Evolutionary conservation across 768 basidiomycete genomes (phyloP), one percentile per base, ranked within the genome.

Genomic region (Phanerodontia chrysosporium): DNA sequence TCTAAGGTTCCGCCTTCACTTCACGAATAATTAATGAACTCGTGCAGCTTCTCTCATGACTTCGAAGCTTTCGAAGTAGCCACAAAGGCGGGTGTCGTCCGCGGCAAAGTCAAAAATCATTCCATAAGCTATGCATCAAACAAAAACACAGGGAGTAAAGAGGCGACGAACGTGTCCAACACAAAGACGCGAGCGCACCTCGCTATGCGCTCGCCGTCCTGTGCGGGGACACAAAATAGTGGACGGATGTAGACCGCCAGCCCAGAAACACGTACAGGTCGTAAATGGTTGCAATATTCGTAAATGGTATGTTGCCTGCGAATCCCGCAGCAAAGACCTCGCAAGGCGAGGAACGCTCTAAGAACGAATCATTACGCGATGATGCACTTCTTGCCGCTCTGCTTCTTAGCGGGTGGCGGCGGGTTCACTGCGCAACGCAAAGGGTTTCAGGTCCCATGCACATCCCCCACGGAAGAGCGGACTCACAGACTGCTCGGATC

Each of bases 401-500:
- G 70, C 72, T 79, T 85, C 82, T 81, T 83, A 63, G 75, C 72
- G 66, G 76, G 83, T 58, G 81, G 82, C 61, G 85, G 84, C 62
- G 90, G 90, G 73, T 92, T 88, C 73, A 93, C 91, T 93, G 65
- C 7, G 18, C 58, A 21, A 24, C n/a, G n/a, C n/a, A 49, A 12
- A 35, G 4, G 9, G 16, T 25, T 14, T 56, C 39, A 56, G 53
- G 22, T 39, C 35, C 22, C 16, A 53, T 22, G 27, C 28, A 36
- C 36, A 42, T 10, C 6, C 6, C 5, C 44, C 24, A 54, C 7
- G n/a, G 21, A 5, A 35, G 52, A 29, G 21, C 14, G 58, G 18
- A 88, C 92, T 84, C 73, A 94, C 92, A 78, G 66, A 98, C 96
- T 57, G 94, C 93, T 56, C 97, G 86, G 68, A 99, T 98, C 45